Percentiles rank a stretch among this genome's conserved stretches.
phyloP scores from a whole-genome alignment of 192 early-diverging fungal species.

The Tieghemiomyces parasiticus region DNA sequence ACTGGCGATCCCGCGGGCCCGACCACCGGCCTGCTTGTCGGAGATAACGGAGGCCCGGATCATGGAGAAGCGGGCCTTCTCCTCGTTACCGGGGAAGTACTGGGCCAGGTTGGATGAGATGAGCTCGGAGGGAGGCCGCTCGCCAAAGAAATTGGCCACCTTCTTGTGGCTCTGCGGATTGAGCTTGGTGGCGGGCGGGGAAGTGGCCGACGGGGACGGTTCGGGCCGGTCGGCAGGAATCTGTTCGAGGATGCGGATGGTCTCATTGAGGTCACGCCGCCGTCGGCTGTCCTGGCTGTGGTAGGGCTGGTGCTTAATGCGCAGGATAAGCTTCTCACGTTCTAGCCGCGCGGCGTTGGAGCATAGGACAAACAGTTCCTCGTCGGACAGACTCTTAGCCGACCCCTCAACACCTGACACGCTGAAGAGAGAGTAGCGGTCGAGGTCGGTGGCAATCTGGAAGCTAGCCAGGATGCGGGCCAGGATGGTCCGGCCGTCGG shows the following conservation, averaged over 20 bases:
- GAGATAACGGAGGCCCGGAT: slow-evolving; percentile 17
- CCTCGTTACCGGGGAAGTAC: slow-evolving; percentile 74
- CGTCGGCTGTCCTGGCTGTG: slow-evolving; percentile 3
- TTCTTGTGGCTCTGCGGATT: slow-evolving; percentile 27
- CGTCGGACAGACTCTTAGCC: slow-evolving; percentile 54
- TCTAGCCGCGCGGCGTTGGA: slow-evolving; percentile 42
- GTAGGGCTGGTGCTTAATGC: slow-evolving; percentile 46
- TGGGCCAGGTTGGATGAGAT: slow-evolving; percentile 83
- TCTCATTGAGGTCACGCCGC: slow-evolving; percentile 7
- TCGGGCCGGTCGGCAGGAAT: neutral
- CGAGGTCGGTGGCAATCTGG: slow-evolving; percentile 51
- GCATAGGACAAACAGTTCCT: slow-evolving; percentile 66
- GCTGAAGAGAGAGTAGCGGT: slow-evolving; percentile 59
- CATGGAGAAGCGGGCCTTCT: slow-evolving; percentile 30
- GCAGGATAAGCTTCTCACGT: slow-evolving; percentile 52
- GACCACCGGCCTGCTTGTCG: neutral
- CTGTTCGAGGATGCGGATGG: slow-evolving; percentile 9
- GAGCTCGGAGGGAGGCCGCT: slow-evolving; percentile 84
- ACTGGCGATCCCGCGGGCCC: neutral
- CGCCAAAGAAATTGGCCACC: slow-evolving; percentile 74
- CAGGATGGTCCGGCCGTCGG: slow-evolving; percentile 52
- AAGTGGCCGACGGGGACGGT: slow-evolving; percentile 1
- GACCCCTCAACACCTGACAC: slow-evolving; percentile 53
- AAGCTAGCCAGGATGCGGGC: slow-evolving; percentile 66
- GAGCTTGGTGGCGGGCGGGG: slow-evolving; percentile 17